phyloP scores from a whole-genome alignment of 2,329 filamentous ascomycete genomes.

The Ascochyta pisi region DNA sequence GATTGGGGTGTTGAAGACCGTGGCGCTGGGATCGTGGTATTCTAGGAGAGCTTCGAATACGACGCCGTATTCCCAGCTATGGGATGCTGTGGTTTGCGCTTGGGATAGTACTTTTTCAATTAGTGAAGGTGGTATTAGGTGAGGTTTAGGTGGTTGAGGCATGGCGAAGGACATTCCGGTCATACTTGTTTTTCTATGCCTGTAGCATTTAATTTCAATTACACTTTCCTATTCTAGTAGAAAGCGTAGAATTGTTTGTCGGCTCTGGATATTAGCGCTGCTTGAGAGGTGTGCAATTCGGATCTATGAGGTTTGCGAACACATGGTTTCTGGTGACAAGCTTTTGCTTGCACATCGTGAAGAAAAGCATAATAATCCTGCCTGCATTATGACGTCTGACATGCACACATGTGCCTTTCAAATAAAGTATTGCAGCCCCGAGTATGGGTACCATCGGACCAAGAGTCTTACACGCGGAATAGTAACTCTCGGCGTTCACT shows the following conservation, averaged over 20 bases:
- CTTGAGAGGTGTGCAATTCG: not conserved
- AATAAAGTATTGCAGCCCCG: not conserved
- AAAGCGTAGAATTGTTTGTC: not conserved
- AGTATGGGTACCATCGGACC: not conserved
- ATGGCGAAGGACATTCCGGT: not conserved
- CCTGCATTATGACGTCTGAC: not conserved
- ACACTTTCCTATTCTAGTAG: not conserved
- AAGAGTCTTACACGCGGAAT: conserved; percentile 11
- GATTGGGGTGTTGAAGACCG: conserved; percentile 51
- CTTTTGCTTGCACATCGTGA: too few species aligned
- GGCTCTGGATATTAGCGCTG: too few species aligned
- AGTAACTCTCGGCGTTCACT: not conserved
- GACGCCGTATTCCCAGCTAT: conserved; percentile 54
- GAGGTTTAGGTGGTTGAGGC: not conserved
- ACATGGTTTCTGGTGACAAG: too few species aligned
- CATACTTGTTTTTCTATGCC: not conserved
- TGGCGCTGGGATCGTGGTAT: conserved; percentile 45
- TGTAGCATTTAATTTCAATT: not conserved
- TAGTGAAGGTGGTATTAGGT: conserved; percentile 62
- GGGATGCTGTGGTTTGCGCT: conserved; percentile 42
- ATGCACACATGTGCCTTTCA: not conserved
- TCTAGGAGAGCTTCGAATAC: conserved; percentile 52
- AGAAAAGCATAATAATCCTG: not conserved
- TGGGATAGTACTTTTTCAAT: conserved; percentile 32
- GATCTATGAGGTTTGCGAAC: not conserved